Evolutionary conservation across 1,284 basidiomycete genomes (phyloP).

Genomic region (Peniophora sp.): DNA sequence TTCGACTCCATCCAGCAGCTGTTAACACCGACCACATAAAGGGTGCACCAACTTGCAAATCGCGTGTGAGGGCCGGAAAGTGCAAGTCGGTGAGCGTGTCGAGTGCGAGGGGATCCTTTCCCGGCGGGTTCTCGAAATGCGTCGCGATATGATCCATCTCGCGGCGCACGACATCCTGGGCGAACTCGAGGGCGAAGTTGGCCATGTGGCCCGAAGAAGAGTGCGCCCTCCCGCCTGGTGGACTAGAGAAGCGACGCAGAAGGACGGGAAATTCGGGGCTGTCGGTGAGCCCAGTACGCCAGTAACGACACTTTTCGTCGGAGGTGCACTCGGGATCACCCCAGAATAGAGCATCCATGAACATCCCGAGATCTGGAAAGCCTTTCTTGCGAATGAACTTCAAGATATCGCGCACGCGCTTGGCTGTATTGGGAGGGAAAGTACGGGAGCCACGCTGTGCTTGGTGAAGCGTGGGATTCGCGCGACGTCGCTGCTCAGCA

Average conservation of each 20-base stretch:
- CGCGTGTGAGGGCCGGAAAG: not conserved
- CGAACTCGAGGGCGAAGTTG: conserved; percentile 12
- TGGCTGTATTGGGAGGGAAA: not conserved
- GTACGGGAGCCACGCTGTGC: not conserved
- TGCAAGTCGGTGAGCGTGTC: not conserved
- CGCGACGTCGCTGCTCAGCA: not conserved
- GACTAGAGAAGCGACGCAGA: conserved; percentile 19
- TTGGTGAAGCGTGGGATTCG: not conserved
- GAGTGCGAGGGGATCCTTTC: not conserved
- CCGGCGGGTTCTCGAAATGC: conserved; percentile 1
- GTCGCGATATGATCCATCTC: not conserved
- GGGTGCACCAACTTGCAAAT: conserved; percentile 12
- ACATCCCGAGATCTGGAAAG: conserved; percentile 14
- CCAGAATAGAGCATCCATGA: conserved; percentile 26
- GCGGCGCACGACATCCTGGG: conserved; percentile 3
- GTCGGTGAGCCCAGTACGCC: conserved; percentile 17
- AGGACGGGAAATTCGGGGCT: conserved; percentile 20
- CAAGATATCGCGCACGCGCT: conserved; percentile 2
- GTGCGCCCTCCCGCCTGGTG: conserved; percentile 16
- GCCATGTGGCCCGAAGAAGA: conserved; percentile 14
- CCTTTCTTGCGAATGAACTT: conserved; percentile 10
- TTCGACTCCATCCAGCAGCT: conserved; percentile 10
- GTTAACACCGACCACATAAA: conserved; percentile 15
- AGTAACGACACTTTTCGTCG: conserved; percentile 13
- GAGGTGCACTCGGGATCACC: conserved; percentile 17